These are phyloP conservation scores for Mycena crocata DNA, from an alignment of 768 basidiomycete genomes.

Conservation along the genomic window DNA sequence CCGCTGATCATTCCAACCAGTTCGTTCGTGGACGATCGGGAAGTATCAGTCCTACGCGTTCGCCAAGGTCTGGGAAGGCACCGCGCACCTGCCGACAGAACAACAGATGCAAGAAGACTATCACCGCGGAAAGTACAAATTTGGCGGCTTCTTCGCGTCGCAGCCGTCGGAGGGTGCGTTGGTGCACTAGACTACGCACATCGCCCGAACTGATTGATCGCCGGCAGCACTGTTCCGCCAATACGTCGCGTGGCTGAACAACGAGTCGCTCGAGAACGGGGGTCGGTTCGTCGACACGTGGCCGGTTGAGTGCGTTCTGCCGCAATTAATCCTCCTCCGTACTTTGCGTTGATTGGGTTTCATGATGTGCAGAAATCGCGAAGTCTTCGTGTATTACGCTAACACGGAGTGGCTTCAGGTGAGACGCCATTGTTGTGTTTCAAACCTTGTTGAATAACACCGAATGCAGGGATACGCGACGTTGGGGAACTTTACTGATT, in stretches of 20 bases:
- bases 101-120: slow-evolving; percentile 34
- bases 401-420: slow-evolving; percentile 34
- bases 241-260: slow-evolving; percentile 42
- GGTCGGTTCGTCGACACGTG: slow-evolving; percentile 41
- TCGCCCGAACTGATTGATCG: background rate
- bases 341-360: background rate
- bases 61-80: slow-evolving; percentile 43
- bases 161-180: slow-evolving; percentile 34
- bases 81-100: slow-evolving; percentile 37
- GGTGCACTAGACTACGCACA: background rate
- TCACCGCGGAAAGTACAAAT: slow-evolving; percentile 31
- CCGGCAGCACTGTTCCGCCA: slow-evolving; percentile 34
- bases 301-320: slow-evolving; percentile 36
- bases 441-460: background rate
- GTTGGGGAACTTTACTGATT: slow-evolving; percentile 34
- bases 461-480: slow-evolving; percentile 21
- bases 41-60: slow-evolving; percentile 39
- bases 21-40: slow-evolving; percentile 39
- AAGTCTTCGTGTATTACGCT: slow-evolving; percentile 38
- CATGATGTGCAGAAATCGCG: slow-evolving; percentile 33
- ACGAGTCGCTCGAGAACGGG: slow-evolving; percentile 39
- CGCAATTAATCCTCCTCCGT: too few relatives aligned
- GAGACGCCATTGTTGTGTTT: too few relatives aligned
- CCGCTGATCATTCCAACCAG: slow-evolving; percentile 9
- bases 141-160: slow-evolving; percentile 34